A percentile compares a stretch with the other conserved stretches of the same genome.
phyloP scores from a whole-genome alignment of 306 rosid genomes.

The Casuarina glauca region DNA sequence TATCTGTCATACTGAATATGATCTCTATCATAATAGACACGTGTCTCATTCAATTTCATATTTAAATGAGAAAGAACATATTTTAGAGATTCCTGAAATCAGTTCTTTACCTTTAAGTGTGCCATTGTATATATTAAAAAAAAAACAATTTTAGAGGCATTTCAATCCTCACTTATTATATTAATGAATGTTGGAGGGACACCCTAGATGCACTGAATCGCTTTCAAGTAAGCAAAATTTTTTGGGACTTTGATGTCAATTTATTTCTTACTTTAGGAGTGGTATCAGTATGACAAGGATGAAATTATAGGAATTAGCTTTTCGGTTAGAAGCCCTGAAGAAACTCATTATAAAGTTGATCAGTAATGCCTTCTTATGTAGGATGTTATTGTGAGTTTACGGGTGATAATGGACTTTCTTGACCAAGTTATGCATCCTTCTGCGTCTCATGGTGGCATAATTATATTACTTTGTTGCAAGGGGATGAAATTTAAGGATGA shows the following conservation, averaged over 20 bases:
- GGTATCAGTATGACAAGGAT: not conserved
- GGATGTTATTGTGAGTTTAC: not conserved
- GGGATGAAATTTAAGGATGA: not conserved
- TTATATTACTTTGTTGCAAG: not conserved
- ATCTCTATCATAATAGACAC: not conserved
- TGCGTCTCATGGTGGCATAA: not conserved
- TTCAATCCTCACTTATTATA: not conserved
- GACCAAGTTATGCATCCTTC: not conserved
- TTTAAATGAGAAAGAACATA: not conserved
- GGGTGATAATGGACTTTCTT: not conserved
- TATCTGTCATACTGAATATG: not conserved
- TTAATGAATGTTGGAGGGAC: conserved; percentile 1
- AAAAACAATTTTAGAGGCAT: not conserved
- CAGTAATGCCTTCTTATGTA: not conserved
- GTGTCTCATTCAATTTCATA: not conserved
- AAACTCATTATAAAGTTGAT: not conserved
- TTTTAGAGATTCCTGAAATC: not conserved
- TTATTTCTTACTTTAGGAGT: not conserved
- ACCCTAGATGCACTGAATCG: not conserved
- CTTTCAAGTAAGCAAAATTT: not conserved
- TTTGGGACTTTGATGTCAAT: not conserved
- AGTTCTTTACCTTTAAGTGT: not conserved
- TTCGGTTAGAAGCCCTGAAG: not conserved
- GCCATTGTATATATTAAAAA: not conserved
- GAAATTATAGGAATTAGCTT: not conserved